Evolutionary conservation across 1,139 yeast genomes (phyloP).

Genomic region (Zygosaccharomyces sapae): DNA sequence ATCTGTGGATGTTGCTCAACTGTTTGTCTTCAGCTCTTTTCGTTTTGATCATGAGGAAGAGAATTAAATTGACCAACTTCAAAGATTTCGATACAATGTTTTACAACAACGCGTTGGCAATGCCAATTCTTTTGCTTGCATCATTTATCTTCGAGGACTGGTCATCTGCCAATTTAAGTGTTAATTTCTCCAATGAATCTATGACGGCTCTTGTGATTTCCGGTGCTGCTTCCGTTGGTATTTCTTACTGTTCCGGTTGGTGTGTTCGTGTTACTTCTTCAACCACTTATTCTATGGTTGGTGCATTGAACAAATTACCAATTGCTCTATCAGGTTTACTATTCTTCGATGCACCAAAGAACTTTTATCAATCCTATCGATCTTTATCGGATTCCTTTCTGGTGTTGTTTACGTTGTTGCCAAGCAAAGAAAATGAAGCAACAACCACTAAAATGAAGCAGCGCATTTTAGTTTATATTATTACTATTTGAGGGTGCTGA

Average conservation of each 20-base stretch:
- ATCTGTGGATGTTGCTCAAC: constrained; percentile 94
- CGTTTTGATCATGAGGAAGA: constrained; percentile 91
- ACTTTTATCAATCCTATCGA: constrained; percentile 88
- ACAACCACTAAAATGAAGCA: constrained; percentile 12
- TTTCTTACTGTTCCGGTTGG: constrained; percentile 98
- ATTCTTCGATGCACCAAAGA: constrained; percentile 91
- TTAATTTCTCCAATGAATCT: constrained; percentile 69
- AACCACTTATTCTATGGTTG: constrained; percentile 98
- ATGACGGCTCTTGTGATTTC: constrained; percentile 86
- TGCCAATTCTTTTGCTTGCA: constrained; percentile 76
- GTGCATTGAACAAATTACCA: constrained; percentile 96
- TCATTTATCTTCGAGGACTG: constrained; percentile 87
- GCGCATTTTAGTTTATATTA: background rate
- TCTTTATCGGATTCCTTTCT: constrained; percentile 86
- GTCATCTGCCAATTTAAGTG: constrained; percentile 69
- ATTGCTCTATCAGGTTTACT: constrained; percentile 91
- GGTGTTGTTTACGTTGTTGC: constrained; percentile 95
- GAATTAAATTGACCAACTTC: constrained; percentile 94
- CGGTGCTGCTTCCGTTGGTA: constrained; percentile 92
- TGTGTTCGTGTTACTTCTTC: constrained; percentile 98
- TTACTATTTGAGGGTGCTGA: constrained; percentile 1
- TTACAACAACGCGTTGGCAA: constrained; percentile 88
- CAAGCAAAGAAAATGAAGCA: constrained; percentile 62
- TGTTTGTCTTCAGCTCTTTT: constrained; percentile 92
- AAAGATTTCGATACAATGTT: constrained; percentile 98